A percentile compares a stretch with the other conserved stretches of the same genome.
phyloP scores from a whole-genome alignment of 78 protist genomes.

The Emiliania huxleyi region DNA sequence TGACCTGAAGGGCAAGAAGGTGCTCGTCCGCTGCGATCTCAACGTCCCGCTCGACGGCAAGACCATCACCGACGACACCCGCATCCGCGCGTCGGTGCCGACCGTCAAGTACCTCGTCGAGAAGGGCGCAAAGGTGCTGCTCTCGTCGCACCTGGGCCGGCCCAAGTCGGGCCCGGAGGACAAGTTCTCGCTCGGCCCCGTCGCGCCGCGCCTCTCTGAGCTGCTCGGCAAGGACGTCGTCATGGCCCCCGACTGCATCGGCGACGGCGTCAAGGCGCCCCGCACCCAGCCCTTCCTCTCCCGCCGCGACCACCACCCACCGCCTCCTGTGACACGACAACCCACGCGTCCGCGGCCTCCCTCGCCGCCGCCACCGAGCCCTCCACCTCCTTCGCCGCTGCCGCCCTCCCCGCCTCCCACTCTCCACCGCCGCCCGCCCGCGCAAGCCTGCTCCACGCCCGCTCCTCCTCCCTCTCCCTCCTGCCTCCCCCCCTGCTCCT shows the following conservation, averaged over 20 bases:
- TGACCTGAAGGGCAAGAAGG: conserved; percentile 57
- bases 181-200: conserved; percentile 64
- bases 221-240: conserved; percentile 32
- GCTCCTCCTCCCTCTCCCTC: no score
- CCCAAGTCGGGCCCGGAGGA: conserved; percentile 64
- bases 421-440: no score
- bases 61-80: conserved; percentile 59
- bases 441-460: no score
- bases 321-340: no score
- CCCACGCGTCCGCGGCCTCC: no score
- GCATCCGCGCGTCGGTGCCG: conserved; percentile 70
- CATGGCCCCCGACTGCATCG: conserved; percentile 55
- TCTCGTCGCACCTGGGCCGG: conserved; percentile 75
- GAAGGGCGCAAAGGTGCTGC: conserved; percentile 55
- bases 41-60: conserved; percentile 73
- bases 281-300: no score
- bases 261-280: no score
- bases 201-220: conserved; percentile 55
- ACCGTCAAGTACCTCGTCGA: conserved; percentile 60
- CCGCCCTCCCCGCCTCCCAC: no score
- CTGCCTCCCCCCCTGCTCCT: no score
- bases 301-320: no score
- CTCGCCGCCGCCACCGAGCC: no score
- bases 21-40: conserved; percentile 67
- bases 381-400: no score